Evolutionary conservation across 371 early-diverging fungal genomes (phyloP).

Genomic region (Syncephalastrum sp.): DNA sequence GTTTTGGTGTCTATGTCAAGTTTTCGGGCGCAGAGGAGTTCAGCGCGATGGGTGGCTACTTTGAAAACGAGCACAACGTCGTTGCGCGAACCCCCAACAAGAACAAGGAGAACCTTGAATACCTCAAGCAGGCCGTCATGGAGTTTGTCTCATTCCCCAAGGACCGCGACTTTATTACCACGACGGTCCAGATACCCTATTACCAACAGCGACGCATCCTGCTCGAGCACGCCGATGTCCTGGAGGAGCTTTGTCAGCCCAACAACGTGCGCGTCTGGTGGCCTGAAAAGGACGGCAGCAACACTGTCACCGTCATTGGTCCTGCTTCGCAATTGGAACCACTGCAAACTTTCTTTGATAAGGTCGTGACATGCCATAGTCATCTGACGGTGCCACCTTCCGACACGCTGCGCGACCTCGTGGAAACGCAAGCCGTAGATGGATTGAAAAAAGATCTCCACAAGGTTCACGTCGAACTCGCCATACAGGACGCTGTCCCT

Average conservation of each 20-base stretch:
- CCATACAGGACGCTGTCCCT: too few species aligned
- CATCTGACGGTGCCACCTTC: too few species aligned
- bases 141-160: constrained; percentile 55
- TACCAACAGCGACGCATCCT: constrained; percentile 31
- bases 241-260: constrained; percentile 9
- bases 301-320: constrained; percentile 14
- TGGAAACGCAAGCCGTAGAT: too few species aligned
- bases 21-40: constrained; percentile 76
- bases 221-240: constrained; percentile 19
- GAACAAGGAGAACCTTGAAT: constrained; percentile 58
- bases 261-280: constrained; percentile 12
- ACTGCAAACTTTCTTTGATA: too few species aligned
- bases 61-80: constrained; percentile 73
- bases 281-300: constrained; percentile 13
- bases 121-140: constrained; percentile 61
- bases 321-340: constrained; percentile 12
- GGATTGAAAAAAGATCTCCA: too few species aligned
- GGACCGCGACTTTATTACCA: constrained; percentile 39
- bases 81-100: constrained; percentile 79
- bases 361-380: too few species aligned
- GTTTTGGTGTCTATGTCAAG: constrained; percentile 87
- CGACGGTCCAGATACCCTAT: constrained; percentile 25
- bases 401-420: too few species aligned
- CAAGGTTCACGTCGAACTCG: too few species aligned
- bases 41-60: constrained; percentile 65